Conservation (phyloP, 1,284 basidiomycete genomes). For the Boletus smithii region DNA sequence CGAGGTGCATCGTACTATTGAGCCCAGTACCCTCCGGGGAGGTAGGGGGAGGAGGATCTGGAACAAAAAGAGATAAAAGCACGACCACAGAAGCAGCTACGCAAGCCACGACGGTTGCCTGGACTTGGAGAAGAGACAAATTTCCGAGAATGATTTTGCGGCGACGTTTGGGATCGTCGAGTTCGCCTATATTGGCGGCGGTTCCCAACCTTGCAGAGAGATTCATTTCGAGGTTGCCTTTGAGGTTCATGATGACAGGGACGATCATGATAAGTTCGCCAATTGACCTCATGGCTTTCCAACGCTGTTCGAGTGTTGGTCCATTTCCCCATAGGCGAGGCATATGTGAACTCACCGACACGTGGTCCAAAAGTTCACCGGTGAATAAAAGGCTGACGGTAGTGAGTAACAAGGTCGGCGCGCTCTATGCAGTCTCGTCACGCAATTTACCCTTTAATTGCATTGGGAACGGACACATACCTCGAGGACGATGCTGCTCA, state of each 20-base stretch:
- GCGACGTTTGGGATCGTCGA: conserved; percentile 71
- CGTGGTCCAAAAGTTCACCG: conserved; percentile 82
- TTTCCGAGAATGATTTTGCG: conserved; percentile 78
- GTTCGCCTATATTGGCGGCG: conserved; percentile 82
- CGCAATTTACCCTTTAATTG: not conserved
- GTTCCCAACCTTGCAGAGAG: conserved; percentile 76
- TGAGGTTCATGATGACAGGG: conserved; percentile 92
- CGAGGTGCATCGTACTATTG: too few relatives aligned
- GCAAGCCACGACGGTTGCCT: conserved; percentile 87
- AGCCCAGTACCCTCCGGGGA: too few relatives aligned
- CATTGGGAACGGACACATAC: conserved; percentile 44
- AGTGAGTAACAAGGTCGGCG: conserved; percentile 69
- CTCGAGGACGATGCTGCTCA: conserved; percentile 68
- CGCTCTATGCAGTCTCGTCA: conserved; percentile 47
- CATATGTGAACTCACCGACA: conserved; percentile 59
- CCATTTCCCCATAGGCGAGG: too few relatives aligned
- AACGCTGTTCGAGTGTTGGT: too few relatives aligned
- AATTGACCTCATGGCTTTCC: conserved; percentile 85
- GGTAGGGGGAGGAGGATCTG: conserved; percentile 38
- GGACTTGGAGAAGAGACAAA: conserved; percentile 86
- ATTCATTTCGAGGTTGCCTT: conserved; percentile 97
- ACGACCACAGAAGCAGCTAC: conserved; percentile 83
- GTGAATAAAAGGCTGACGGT: conserved; percentile 79
- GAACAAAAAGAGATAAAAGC: conserved; percentile 64
- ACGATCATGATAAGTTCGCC: conserved; percentile 97